Evolutionary conservation across 1,284 basidiomycete genomes (phyloP), one percentile per base, ranked within the genome.

Genomic region (Leccinum fallax): DNA sequence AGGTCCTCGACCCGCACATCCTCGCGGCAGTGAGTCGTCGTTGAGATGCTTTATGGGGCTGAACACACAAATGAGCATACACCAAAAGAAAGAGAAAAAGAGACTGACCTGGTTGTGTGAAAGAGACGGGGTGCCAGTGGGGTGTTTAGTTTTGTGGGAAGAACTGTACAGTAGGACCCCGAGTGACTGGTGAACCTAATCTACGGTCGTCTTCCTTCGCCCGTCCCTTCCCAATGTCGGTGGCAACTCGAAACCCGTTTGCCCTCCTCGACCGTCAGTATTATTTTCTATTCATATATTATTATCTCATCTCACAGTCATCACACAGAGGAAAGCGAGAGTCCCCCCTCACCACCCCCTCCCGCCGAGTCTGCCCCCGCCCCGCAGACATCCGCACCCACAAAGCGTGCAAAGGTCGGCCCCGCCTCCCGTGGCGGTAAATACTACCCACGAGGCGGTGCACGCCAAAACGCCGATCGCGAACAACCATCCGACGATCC

Each of bases 41-140:
- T 87, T 84, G 87, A 92, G 90, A 92, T 92, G 90, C 90, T 93
- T 92, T 90, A 86, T 73, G 79, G 74, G 83, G 84, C 89, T 90
- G 66, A 76, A 83, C 65, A 40, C 65, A 40, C 2, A 11, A 34
- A 13, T 34, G 34, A 13, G 32, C 32, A 5, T 11, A 32, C 4
- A 11, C 28, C 28, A 15, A 38, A 11, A 5, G 4, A 32, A 11
- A 11, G 2, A 32, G 5, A 8, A 32, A 32, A 32, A 34, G 38
- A 11, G 7, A 43, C n/a, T 43, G 66, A 87, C 85, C 86, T 87
- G 87, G 87, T 81, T 19, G 67, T 65, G 82, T 78, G 81, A 84
- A 84, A 82, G 86, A 85, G 59, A 57, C 62, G 67, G 24, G 46
- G 54, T 48, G 51, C 30, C 28, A 15, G 28, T 11, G 52, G 57